Base-by-base conservation (phyloP, 2,329 filamentous ascomycete species). In the Pezicula neosporulosa region DNA sequence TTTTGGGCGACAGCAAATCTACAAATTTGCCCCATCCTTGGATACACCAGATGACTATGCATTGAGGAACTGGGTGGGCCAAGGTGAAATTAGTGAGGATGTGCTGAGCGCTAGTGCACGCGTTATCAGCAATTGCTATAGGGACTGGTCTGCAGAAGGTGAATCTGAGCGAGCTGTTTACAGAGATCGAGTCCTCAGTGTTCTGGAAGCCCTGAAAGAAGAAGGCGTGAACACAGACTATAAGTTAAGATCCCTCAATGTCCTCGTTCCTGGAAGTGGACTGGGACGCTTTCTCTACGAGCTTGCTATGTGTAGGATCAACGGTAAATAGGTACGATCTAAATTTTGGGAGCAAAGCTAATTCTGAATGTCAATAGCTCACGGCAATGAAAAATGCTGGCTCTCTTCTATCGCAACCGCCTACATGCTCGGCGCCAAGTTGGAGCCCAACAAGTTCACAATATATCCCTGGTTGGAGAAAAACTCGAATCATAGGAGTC, bases 361-460 rank as follows among this genome's bases (percentile, higher is more conserved):
- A 33, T 13, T 2, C 30, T 12, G 6, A 33, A 33, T 33, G 9
- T 33, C 4, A 10, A 5, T 33, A 33, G 30, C 84, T 1, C 91
- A 97, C 68, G 93, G 93, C 27, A 97, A 97, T 65, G 89, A 99
- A 70, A 96, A 97, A 55, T 97, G 92, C 3, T 97, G 96, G 65
- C 94, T 99, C 68, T 90, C 96, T 67, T 81, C 99, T n/a, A 77
- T 97, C 52, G 90, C 90, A 1, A 95, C 89, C 6, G 82, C 81
- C 0, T 86, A 89, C 65, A 80, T 92, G 15, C 80, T 92, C 44
- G 92, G 93, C 67, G 5, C 24, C 24, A 24, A 78, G 77, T 60
- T 89, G 85, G 4, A 68, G 2, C 80, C 79, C 0, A 77, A 77
- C 15, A 77, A 87, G 55, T 90, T 91, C 69, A 82, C 76, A 8